These are phyloP conservation scores for Dactylellina parvicollis DNA, from an alignment of 2,329 filamentous ascomycete genomes.

Conservation along the genomic window DNA sequence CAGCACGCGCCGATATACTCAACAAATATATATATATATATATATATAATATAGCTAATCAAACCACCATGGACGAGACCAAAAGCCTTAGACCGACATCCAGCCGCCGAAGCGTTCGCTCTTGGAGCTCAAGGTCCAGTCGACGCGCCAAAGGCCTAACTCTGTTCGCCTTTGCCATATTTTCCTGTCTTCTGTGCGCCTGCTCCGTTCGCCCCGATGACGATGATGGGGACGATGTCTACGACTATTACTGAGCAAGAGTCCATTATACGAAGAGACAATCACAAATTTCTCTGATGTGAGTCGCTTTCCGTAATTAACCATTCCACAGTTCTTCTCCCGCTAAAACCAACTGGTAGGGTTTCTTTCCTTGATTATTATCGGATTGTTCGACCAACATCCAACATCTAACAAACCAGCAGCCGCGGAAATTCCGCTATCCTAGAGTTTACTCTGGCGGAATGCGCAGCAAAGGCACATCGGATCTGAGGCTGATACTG, in stretches of 20 bases:
- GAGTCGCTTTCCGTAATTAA: too few relatives aligned
- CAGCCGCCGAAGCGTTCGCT: slow-evolving; percentile 30
- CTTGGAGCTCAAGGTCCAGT: slow-evolving; percentile 30
- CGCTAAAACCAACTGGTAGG: too few relatives aligned
- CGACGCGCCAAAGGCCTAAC: slow-evolving; percentile 40
- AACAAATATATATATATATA: not conserved
- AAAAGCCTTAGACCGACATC: slow-evolving; percentile 18
- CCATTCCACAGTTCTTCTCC: too few relatives aligned
- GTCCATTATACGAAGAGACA: too few relatives aligned
- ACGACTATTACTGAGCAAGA: slow-evolving; percentile 39
- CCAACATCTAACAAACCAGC: too few relatives aligned
- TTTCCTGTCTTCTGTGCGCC: slow-evolving; percentile 41
- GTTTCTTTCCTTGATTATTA: too few relatives aligned
- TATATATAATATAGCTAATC: not conserved
- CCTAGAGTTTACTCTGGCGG: too few relatives aligned
- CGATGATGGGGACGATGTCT: slow-evolving; percentile 34
- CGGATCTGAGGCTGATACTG: too few relatives aligned
- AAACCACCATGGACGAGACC: slow-evolving; percentile 20
- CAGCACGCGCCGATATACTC: not conserved
- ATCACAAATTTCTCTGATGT: too few relatives aligned
- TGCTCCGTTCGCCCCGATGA: slow-evolving; percentile 39
- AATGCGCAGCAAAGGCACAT: too few relatives aligned
- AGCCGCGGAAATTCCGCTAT: too few relatives aligned
- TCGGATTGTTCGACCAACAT: too few relatives aligned
- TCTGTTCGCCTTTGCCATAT: slow-evolving; percentile 39